Evolutionary conservation across 345 rosid genomes (phyloP), one percentile per base, ranked within the genome.

Genomic region (Camelina hispida): DNA sequence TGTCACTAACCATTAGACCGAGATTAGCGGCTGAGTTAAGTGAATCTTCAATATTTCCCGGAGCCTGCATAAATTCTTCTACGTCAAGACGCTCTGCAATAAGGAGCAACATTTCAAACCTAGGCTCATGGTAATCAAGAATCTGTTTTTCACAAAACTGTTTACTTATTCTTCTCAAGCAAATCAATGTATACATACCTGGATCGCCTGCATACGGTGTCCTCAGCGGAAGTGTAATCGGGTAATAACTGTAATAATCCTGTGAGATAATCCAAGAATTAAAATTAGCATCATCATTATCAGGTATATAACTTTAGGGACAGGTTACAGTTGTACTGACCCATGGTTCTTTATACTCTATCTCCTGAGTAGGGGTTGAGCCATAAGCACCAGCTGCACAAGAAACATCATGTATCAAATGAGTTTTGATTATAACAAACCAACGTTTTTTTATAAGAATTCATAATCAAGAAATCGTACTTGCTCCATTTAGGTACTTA

Each of bases 321-420:
- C 37, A 5, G 22, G 59, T 47, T 73, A 62, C 7, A 47, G 64
- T 50, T 74, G 61, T 43, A 73, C 93, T n/a, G 44, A 93, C 97
- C 98, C 98, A 93, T 72, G 97, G 97, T 77, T 93, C 98, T 61
- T 75, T 54, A 73, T 93, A 91, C 67, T 84, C 88, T 75, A 81
- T 85, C 71, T 82, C 85, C 76, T 46, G 75, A 34, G 81, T 75
- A 8, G 63, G 47, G 32, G 73, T 73, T 30, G 84, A 74, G 65
- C 73, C 58, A 78, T 58, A 38, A 58, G 78, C 84, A 80, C 74
- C 74, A 76, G 76, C 93, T 87, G 82, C 76, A 62, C 65, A 80
- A 74, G 57, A 47, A 50, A 13, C 42, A 66, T 1, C 35, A 70
- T 3, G 15, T 30, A 70, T 63, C 18, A 75, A 30, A 62, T 11